Base-by-base conservation (phyloP, 2,329 filamentous ascomycete species). In the Leptographium procerum region DNA sequence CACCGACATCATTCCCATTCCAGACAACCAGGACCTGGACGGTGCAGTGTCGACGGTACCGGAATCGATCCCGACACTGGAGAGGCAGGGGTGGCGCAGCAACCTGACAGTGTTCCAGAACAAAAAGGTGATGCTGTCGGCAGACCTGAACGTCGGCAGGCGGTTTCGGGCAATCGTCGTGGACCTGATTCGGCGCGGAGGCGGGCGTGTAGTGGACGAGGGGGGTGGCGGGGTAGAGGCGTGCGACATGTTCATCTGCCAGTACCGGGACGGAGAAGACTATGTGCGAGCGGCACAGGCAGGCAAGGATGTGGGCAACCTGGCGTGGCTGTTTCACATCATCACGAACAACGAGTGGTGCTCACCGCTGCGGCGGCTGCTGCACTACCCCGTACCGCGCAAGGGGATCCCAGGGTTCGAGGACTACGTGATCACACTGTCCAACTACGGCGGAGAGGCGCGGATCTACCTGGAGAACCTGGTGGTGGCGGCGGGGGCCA, bases 391-490 rank as follows among this genome's bases (percentile, higher is more conserved):
- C 0, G 69, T 95, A 16, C 88, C 91, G 6, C 82, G 81, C 52
- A 70, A 85, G 10, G 89, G 89, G 1, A 84, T 99, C 40, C 83
- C 86, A 0, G 91, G 89, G 0, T 96, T 99, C 68, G 71, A 87
- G 60, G 77, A 80, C 9, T 77, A 88, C 69, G 83, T 80, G 56
- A 94, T 99, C 66, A 96, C 91, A 59, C 79, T 99, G 7, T 97
- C 94, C 7, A 99, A 97, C 70, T 99, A 99, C 69, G 90, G 90
- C 52, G 94, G 94, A 34, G 94, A 99, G 70, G 90, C 94, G 19
- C 85, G 94, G 52, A 85, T 90, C 56, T 99, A 97, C 67, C 79
- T 99, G 5, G 91, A 97, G 71, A 97, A 96, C 65, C 79, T 99
- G 43, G 87, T 96, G 65, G 84, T 78, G 61, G 91, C 91, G 28